A percentile compares a stretch with the other conserved stretches of the same genome.
phyloP scores from a whole-genome alignment of 1,139 yeast species.

The Sugiyamaella neomexicana region DNA sequence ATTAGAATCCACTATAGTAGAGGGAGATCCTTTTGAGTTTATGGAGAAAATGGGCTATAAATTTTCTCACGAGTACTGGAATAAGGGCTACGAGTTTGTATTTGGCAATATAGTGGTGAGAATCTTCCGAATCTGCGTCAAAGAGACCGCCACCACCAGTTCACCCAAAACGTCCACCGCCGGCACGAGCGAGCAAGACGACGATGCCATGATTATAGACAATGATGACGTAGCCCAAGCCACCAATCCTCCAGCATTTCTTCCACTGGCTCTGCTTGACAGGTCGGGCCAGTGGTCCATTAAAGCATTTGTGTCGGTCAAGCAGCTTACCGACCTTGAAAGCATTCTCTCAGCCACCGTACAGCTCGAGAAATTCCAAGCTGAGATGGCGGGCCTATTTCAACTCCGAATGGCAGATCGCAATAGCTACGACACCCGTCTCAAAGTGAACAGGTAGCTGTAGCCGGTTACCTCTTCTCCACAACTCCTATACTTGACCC shows the following conservation, averaged over 20 bases:
- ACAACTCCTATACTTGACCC: no score
- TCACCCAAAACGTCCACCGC: background rate
- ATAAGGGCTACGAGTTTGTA: conserved; percentile 64
- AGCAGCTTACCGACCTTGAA: conserved; percentile 73
- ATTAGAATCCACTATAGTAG: conserved; percentile 58
- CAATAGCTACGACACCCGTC: conserved; percentile 74
- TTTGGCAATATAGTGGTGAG: conserved; percentile 65
- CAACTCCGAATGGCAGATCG: conserved; percentile 75
- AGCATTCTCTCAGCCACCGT: conserved; percentile 64
- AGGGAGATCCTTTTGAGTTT: conserved; percentile 43
- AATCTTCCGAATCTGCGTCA: conserved; percentile 51
- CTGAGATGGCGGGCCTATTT: conserved; percentile 64
- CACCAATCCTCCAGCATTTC: background rate
- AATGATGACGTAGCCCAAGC: conserved; percentile 20
- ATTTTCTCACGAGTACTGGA: conserved; percentile 63
- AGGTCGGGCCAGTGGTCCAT: conserved; percentile 59
- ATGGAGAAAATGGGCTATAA: conserved; percentile 72
- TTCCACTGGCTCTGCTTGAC: conserved; percentile 46
- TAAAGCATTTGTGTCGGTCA: conserved; percentile 67
- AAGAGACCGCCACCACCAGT: conserved; percentile 26
- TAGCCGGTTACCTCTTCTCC: no score
- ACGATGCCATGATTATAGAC: conserved; percentile 35
- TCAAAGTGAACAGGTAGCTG: conserved; percentile 33
- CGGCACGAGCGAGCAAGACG: conserved; percentile 22
- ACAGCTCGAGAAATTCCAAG: conserved; percentile 61